Evolutionary conservation across 2,329 filamentous ascomycete genomes (phyloP).

Genomic region (Dactylellina cionopaga): DNA sequence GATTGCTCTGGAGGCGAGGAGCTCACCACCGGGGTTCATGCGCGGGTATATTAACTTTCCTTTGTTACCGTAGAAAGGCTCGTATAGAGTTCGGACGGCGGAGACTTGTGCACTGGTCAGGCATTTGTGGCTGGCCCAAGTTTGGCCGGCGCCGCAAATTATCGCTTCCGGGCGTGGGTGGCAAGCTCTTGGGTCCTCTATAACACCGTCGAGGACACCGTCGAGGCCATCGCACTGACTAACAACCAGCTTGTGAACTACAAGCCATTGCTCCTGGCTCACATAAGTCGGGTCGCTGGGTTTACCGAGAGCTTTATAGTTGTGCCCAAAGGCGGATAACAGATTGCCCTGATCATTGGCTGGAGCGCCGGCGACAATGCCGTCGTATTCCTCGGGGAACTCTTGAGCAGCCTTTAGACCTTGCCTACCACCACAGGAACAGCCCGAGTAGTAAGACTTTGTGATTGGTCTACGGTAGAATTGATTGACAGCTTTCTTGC

Average conservation of each 20-base stretch:
- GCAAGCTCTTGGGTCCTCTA: slow-evolving; percentile 61
- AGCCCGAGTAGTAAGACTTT: slow-evolving; percentile 65
- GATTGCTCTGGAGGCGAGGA: too few relatives aligned
- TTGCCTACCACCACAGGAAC: slow-evolving; percentile 65
- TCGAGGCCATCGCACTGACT: slow-evolving; percentile 66
- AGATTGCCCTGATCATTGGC: slow-evolving; percentile 62
- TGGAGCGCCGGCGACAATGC: slow-evolving; percentile 63
- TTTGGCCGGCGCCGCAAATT: slow-evolving; percentile 56
- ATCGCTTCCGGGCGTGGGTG: slow-evolving; percentile 59
- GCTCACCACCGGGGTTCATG: slow-evolving; percentile 34
- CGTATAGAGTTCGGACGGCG: slow-evolving; percentile 58
- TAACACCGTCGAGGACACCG: slow-evolving; percentile 64
- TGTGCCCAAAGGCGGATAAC: slow-evolving; percentile 54
- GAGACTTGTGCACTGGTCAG: slow-evolving; percentile 58
- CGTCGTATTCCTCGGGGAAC: slow-evolving; percentile 65
- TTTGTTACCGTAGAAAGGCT: slow-evolving; percentile 58
- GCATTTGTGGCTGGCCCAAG: slow-evolving; percentile 54
- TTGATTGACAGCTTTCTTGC: slow-evolving; percentile 4
- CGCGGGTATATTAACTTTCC: slow-evolving; percentile 58
- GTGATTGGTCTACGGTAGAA: slow-evolving; percentile 21
- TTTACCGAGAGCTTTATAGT: slow-evolving; percentile 58
- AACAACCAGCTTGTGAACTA: slow-evolving; percentile 61
- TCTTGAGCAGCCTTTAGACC: slow-evolving; percentile 63
- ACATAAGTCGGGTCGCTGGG: slow-evolving; percentile 50
- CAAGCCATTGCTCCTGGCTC: slow-evolving; percentile 57